phyloP scores from a whole-genome alignment of 768 basidiomycete species.

The Rhodotorula sphaerocarpa region DNA sequence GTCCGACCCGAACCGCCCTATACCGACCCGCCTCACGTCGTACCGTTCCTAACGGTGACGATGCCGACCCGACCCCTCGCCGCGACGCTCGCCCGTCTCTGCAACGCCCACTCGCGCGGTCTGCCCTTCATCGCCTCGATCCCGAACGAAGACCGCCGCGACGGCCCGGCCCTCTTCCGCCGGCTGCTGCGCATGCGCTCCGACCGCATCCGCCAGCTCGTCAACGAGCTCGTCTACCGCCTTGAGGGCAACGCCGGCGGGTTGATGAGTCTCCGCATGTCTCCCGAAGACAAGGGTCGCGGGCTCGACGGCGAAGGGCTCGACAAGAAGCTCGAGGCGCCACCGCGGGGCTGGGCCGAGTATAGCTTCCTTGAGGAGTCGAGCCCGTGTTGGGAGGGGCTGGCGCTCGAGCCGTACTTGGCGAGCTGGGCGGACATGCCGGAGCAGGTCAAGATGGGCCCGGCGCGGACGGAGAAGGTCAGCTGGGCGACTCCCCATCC shows the following conservation, averaged over 20 bases:
- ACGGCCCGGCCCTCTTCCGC: constrained; percentile 40
- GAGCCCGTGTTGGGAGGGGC: constrained; percentile 18
- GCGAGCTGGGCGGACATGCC: constrained; percentile 4
- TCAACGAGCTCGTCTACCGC: constrained; percentile 40
- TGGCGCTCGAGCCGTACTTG: constrained; percentile 12
- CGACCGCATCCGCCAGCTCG: constrained; percentile 43
- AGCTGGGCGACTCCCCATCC: constrained; percentile 1
- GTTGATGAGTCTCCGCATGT: constrained; percentile 45
- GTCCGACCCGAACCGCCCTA: constrained; percentile 14
- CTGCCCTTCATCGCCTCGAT: constrained; percentile 45
- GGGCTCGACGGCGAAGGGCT: constrained; percentile 46
- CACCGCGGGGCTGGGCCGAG: constrained; percentile 20
- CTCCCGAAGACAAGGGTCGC: constrained; percentile 41
- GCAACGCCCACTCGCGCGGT: constrained; percentile 43
- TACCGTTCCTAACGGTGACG: constrained; percentile 46
- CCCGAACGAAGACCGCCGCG: constrained; percentile 43
- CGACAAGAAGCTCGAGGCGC: background rate
- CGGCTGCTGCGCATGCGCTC: constrained; percentile 46
- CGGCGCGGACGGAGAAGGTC: background rate
- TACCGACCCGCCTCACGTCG: constrained; percentile 16
- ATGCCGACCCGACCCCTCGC: constrained; percentile 49
- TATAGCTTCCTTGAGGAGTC: constrained; percentile 9
- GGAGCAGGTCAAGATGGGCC: background rate
- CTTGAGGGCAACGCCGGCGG: constrained; percentile 47
- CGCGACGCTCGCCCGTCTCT: constrained; percentile 43